Evolutionary conservation across 495 filamentous ascomycete genomes (phyloP).

Genomic region (Penicillium canariense): DNA sequence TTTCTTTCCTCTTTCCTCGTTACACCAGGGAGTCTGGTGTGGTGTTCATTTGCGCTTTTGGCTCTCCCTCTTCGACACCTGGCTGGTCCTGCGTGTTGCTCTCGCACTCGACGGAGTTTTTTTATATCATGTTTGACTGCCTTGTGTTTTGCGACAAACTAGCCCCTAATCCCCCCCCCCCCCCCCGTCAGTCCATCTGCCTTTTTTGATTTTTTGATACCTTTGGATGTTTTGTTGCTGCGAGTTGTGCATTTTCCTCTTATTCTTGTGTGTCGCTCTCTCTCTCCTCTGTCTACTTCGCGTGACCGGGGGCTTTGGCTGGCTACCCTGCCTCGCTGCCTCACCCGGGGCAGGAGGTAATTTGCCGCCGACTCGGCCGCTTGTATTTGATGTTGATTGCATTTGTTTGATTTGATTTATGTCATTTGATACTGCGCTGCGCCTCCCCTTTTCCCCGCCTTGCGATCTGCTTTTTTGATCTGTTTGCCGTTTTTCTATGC

Average conservation of each 20-base stretch:
- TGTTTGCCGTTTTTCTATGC: constrained; percentile 5
- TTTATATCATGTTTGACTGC: constrained; percentile 16
- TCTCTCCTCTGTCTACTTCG: not conserved
- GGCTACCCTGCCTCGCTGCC: too few relatives aligned
- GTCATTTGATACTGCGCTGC: not conserved
- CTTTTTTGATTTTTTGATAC: constrained; percentile 30
- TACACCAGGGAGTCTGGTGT: constrained; percentile 51
- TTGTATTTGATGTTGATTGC: constrained; percentile 4
- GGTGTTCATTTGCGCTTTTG: constrained; percentile 35
- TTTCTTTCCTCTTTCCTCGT: constrained; percentile 25
- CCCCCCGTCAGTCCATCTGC: constrained; percentile 23
- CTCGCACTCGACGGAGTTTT: constrained; percentile 48
- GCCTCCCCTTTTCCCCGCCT: not conserved
- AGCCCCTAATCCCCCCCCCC: constrained; percentile 34
- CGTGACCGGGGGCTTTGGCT: not conserved
- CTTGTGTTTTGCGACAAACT: constrained; percentile 12
- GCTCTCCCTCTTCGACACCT: constrained; percentile 42
- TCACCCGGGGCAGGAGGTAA: not conserved
- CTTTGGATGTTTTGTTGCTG: constrained; percentile 21
- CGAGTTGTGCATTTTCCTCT: constrained; percentile 6
- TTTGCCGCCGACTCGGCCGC: not conserved
- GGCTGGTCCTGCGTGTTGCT: constrained; percentile 55
- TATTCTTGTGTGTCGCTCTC: not conserved
- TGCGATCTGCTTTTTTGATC: constrained; percentile 3
- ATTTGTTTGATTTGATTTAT: constrained; percentile 16